Evolutionary conservation across 2,329 filamentous ascomycete species (phyloP), one percentile per base, ranked within the genome.

Genomic region (Colletotrichum brevisporum): DNA sequence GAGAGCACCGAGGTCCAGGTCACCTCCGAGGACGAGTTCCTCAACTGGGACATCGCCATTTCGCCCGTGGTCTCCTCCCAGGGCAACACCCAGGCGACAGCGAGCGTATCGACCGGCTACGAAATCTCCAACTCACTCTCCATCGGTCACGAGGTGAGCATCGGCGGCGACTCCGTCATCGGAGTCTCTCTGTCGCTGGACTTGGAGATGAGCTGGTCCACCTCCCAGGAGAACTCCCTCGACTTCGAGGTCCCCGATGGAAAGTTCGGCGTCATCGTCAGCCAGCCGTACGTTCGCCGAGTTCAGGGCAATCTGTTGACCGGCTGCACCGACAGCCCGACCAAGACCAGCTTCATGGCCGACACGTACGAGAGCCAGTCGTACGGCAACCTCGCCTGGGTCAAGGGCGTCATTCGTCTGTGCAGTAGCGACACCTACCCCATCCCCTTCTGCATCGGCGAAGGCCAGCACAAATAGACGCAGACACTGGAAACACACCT

Each of bases 41-140:
- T 79, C 24, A 78, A 80, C 71, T 82, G 79, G 80, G 81, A 83
- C 60, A 71, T 79, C 1, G 73, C 72, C 51, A 79, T 81, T 72
- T 82, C 80, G 10, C 74, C 75, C 9, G 74, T 82, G 5, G 72
- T 78, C 10, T 74, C 75, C 41, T 78, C 78, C 5, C 74, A 71
- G 9, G 75, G 74, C 2, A 74, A 72, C 24, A 41, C 36, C 26
- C 73, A 57, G 3, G 73, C 78, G 47, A 67, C 54, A 5, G 75
- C 81, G 3, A 55, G 77, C 6, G 71, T 79, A 12, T 73, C 73
- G 5, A 51, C 72, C 13, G 81, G 81, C 12, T 80, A 77, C 72
- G 61, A 68, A 4, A 72, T 83, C 43, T 16, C 71, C 27, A 81
- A 82, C 72, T 50, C 71, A 0, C 75, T 82, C 57, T 55, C 70